Conservation (phyloP, 2,329 filamentous ascomycete genomes). For the Myriosclerotinia curreyana region DNA sequence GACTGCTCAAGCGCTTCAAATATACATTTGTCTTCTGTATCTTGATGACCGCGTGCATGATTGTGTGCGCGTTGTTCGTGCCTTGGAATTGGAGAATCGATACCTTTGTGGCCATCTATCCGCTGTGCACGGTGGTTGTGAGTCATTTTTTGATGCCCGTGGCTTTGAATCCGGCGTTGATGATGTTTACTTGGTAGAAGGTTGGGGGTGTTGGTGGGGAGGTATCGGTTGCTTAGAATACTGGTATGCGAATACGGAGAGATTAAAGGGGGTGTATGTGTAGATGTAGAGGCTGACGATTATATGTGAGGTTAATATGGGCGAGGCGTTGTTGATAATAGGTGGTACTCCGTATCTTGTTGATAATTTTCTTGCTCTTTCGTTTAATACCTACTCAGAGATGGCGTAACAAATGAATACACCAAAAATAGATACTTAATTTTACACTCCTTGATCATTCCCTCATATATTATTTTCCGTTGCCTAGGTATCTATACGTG, state of each 20-base stretch:
- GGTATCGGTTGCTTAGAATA: too few species aligned
- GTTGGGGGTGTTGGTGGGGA: too few species aligned
- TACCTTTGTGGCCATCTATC: constrained; percentile 72
- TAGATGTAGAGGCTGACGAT: neutral
- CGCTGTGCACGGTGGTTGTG: constrained; percentile 66
- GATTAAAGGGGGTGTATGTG: neutral
- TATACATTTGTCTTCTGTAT: constrained; percentile 42
- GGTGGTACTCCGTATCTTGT: neutral
- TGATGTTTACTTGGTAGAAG: constrained; percentile 70
- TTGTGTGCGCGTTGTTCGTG: constrained; percentile 61
- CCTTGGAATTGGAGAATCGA: constrained; percentile 64
- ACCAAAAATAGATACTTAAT: neutral
- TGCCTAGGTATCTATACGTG: too few species aligned
- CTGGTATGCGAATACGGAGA: too few species aligned
- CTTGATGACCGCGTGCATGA: constrained; percentile 56
- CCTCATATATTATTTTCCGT: neutral
- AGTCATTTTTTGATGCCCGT: constrained; percentile 71
- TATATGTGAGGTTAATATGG: constrained; percentile 6
- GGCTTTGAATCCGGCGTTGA: constrained; percentile 71
- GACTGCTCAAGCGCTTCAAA: constrained; percentile 72
- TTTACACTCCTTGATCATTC: neutral
- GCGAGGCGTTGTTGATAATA: constrained; percentile 5
- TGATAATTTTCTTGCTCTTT: neutral
- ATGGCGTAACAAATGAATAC: neutral
- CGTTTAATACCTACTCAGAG: neutral